Evolutionary conservation across 805 yeast genomes (phyloP), one percentile per base, ranked within the genome.

Genomic region (Metschnikowia henanensis): DNA sequence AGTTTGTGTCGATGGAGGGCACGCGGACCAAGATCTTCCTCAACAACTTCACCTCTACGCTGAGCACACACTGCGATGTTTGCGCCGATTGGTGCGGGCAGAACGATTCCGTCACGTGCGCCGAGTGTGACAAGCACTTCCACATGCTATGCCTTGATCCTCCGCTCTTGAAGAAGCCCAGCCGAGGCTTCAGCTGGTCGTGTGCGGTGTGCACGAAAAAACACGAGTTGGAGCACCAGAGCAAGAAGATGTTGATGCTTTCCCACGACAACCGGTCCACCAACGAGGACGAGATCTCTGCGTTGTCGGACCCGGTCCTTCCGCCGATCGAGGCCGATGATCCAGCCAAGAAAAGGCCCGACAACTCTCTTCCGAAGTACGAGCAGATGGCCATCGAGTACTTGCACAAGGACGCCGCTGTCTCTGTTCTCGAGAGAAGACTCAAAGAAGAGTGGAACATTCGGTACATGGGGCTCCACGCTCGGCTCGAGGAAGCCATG

Each of bases 111-210:
- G 81, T 91, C 6, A 76, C 73, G 49, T 91, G 98, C 65, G 85
- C 86, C n/a, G 83, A 76, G 39, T 91, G 98, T 61, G 71, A 73
- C 10, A 73, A 76, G 15, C 71, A 71, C 46, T 88, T 81, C 52
- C 98, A 91, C 65, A 78, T 90, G 79, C 70, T 80, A 29, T 91
- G 98, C 57, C 75, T 90, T 37, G 87, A 84, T 47, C 97, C 97
- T 1, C 97, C 97, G 1, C 64, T 89, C 30, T 60, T 77, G 40
- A 78, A 79, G 50, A 87, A 87, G 56, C 97, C 96, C 1, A 82
- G 87, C 34, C 68, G 95, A 45, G 96, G 96, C 1, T 86, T 88
- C 59, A 87, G 89, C 7, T 91, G 97, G 97, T 77, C 88, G 20
- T 90, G 97, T 69, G 91, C 87, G 22, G 60, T 69, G 5, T 90